Base-by-base conservation (phyloP, 2,329 filamentous ascomycete species). In the Fusarium illudens region DNA sequence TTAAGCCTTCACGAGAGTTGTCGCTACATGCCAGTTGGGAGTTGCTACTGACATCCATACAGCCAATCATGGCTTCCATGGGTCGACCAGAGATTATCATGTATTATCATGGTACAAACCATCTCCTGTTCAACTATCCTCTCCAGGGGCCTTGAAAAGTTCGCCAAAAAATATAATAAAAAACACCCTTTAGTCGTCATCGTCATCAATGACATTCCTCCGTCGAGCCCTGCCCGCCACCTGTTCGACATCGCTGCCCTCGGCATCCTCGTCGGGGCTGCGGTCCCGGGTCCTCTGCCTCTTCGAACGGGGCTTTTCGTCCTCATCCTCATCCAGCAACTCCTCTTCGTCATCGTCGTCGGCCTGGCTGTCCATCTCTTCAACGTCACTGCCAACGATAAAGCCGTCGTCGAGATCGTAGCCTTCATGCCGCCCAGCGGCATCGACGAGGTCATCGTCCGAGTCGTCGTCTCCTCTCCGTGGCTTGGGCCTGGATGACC, bases 341-440 rank as follows among this genome's bases (percentile, higher is more conserved):
- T 54, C 48, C 19, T 89, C 87, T 51, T 88, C 87, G 36, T 89
- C 87, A 1, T 91, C 89, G 0, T 90, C 86, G 6, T 92, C 90
- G 22, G 86, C 87, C 1, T 85, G 88, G 4, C 83, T 87, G 30
- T 86, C 87, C 61, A 83, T 80, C 37, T 87, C 87, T 39, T 94
- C 92, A 61, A 93, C 91, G 68, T 93, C 92, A 72, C 90, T 93
- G 4, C 84, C 84, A 4, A 90, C 92, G 58, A 95, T 86, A 75
- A 95, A 95, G 60, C 90, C 92, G 73, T 95, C 92, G 32, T 91
- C 91, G 75, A 90, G 85, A 65, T 94, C 92, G 75, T 95, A 95
- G 68, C 93, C 90, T 68, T 94, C 90, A 62, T 90, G 86, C 54
- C 87, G 86, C 30, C 85, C 84, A 46, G 82, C 82, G 30, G 88